phyloP scores from a whole-genome alignment of 2,329 filamentous ascomycete species.

The Fusarium anguioides region DNA sequence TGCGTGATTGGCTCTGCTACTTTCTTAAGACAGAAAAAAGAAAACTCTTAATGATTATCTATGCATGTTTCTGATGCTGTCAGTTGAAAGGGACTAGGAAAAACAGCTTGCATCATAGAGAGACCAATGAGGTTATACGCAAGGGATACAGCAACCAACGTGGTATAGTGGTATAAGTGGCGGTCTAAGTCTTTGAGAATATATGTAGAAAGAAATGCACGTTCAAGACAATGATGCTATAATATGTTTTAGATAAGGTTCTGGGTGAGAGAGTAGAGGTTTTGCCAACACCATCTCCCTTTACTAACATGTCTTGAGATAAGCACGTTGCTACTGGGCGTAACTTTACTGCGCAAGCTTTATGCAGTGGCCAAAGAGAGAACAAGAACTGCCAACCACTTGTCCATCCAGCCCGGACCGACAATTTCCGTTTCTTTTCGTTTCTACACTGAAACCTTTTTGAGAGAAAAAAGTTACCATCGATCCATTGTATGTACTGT shows the following conservation, averaged over 20 bases:
- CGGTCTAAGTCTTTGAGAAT: conserved; percentile 11
- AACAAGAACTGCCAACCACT: background rate
- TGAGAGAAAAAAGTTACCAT: background rate
- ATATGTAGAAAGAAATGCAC: conserved; percentile 14
- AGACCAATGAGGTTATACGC: conserved; percentile 31
- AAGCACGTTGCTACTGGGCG: conserved; percentile 13
- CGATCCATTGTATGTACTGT: no score
- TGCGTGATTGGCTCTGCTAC: conserved; percentile 24
- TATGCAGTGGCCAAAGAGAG: background rate
- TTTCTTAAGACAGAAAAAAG: conserved; percentile 18
- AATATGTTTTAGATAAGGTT: background rate
- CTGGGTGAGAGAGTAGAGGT: background rate
- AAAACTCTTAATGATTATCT: background rate
- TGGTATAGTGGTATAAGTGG: conserved; percentile 13
- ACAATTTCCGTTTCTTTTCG: conserved; percentile 4
- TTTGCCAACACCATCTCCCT: conserved; percentile 8
- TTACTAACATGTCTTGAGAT: conserved; percentile 10
- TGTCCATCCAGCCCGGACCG: background rate
- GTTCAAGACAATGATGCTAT: conserved; percentile 8
- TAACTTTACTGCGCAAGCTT: conserved; percentile 7
- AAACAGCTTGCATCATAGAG: conserved; percentile 2
- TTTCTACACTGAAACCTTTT: conserved; percentile 4
- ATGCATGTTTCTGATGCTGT: conserved; percentile 18
- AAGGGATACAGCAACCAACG: conserved; percentile 21
- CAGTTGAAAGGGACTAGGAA: background rate